Evolutionary conservation across 2,329 filamentous ascomycete species (phyloP).

Genomic region (Cercospora citrullina): DNA sequence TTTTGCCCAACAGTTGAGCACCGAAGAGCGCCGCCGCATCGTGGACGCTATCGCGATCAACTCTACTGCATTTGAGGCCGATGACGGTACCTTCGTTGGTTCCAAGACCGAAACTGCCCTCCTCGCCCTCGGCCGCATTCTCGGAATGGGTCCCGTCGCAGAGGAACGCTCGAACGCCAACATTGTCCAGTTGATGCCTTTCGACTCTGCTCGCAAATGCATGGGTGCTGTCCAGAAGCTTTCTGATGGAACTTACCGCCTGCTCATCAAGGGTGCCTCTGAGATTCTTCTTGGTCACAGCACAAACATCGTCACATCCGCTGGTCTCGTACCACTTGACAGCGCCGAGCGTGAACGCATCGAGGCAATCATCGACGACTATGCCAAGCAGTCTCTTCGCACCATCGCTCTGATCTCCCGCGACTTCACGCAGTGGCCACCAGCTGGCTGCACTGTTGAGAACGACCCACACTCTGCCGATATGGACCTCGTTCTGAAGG

Average conservation of each 20-base stretch:
- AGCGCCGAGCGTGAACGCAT: constrained; percentile 58
- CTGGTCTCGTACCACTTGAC: constrained; percentile 54
- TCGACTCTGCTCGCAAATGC: constrained; percentile 67
- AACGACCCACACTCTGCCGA: constrained; percentile 64
- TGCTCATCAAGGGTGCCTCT: constrained; percentile 55
- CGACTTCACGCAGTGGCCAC: constrained; percentile 79
- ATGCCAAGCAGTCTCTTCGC: constrained; percentile 76
- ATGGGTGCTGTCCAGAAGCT: constrained; percentile 65
- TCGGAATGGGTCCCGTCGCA: constrained; percentile 63
- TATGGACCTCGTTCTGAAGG: constrained; percentile 68
- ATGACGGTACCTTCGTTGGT: constrained; percentile 68
- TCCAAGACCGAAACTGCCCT: constrained; percentile 78
- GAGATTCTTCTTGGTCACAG: constrained; percentile 53
- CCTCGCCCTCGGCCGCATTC: constrained; percentile 64
- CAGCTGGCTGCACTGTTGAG: constrained; percentile 57
- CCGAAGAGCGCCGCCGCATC: constrained; percentile 57
- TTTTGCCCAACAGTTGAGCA: constrained; percentile 54
- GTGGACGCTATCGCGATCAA: constrained; percentile 66
- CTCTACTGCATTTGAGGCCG: constrained; percentile 68
- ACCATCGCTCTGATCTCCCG: constrained; percentile 83
- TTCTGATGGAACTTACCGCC: constrained; percentile 53
- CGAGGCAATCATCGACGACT: constrained; percentile 68
- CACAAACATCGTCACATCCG: constrained; percentile 57
- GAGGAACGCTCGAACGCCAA: constrained; percentile 63
- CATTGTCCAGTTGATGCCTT: constrained; percentile 58